Base-by-base conservation (phyloP, 2,329 filamentous ascomycete genomes). In the Conoideocrella luteorostrata region DNA sequence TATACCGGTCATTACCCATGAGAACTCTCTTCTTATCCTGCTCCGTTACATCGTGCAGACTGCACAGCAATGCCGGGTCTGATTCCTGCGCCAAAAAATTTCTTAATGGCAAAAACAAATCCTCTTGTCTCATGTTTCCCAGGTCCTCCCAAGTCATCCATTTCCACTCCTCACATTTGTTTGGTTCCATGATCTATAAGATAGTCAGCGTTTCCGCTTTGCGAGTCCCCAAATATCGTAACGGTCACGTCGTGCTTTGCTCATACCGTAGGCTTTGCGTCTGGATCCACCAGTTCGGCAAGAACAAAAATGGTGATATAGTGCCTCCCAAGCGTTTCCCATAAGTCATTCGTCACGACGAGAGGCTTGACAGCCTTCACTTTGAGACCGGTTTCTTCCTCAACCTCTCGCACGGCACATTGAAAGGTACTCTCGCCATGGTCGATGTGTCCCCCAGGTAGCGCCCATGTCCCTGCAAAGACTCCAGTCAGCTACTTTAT, bases 391-490 rank as follows among this genome's bases (percentile, higher is more conserved):
- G 86, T 88, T 56, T 91, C 86, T 58, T 91, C 86, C 0, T 77
- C 56, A 0, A 77, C 69, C 61, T 91, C 86, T 4, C 86, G 74
- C 37, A 65, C 71, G 0, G 84, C 84, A 46, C 85, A 88, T 0
- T 63, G 59, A 17, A 78, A 68, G 24, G 79, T 71, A 2, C 69
- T 69, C 57, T 91, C 86, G 48, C 76, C 75, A 45, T 77, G 75
- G 48, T 91, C 86, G 13, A 90, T 73, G 54, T 91, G 85, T 0
- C 86, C 87, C 18, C 86, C 86, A 0, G 86, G 85, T 12, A 88
- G 74, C 39, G 80, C 81, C 64, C 75, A 79, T 0, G 75, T 80
- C 1, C 77, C 80, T 76, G 15, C 6, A 15, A 23, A 39, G n/a
- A n/a, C n/a, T n/a, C n/a, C n/a, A n/a, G n/a, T n/a, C n/a, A n/a